phyloP scores from a whole-genome alignment of 306 rosid genomes.

The Lathyrus oleraceus region DNA sequence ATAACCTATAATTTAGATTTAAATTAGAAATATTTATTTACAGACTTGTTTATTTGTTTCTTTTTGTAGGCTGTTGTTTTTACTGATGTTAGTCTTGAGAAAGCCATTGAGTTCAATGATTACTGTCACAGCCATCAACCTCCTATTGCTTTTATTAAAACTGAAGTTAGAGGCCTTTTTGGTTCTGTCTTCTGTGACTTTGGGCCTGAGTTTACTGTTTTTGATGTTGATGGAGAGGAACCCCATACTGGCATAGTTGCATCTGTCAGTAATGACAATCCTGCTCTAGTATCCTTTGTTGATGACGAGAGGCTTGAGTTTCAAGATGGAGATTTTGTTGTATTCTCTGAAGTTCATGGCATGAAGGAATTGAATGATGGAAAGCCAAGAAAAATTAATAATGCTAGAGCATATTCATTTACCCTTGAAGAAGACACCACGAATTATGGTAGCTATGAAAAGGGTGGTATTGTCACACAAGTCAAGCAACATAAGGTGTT shows the following conservation, averaged over 20 bases:
- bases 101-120: constrained; percentile 74
- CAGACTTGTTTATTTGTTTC: constrained; percentile 13
- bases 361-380: constrained; percentile 91
- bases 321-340: constrained; percentile 92
- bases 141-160: constrained; percentile 78
- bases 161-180: constrained; percentile 96
- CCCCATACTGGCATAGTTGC: constrained; percentile 90
- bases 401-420: constrained; percentile 78
- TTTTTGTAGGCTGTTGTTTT: constrained; percentile 79
- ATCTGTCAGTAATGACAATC: constrained; percentile 83
- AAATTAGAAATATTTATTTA: not conserved
- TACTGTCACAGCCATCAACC: constrained; percentile 87
- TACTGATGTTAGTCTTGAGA: constrained; percentile 69
- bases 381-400: constrained; percentile 78
- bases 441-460: constrained; percentile 69
- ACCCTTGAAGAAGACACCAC: constrained; percentile 87
- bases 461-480: constrained; percentile 92
- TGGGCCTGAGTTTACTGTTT: constrained; percentile 89
- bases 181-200: constrained; percentile 94
- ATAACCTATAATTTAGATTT: not conserved
- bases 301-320: constrained; percentile 95
- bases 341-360: constrained; percentile 92
- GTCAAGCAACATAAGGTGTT: constrained; percentile 81
- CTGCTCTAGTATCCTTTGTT: constrained; percentile 80
- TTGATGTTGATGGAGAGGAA: constrained; percentile 89